Conservation (phyloP, 2,329 filamentous ascomycete species). For the Calonectria pseudoreteaudii region DNA sequence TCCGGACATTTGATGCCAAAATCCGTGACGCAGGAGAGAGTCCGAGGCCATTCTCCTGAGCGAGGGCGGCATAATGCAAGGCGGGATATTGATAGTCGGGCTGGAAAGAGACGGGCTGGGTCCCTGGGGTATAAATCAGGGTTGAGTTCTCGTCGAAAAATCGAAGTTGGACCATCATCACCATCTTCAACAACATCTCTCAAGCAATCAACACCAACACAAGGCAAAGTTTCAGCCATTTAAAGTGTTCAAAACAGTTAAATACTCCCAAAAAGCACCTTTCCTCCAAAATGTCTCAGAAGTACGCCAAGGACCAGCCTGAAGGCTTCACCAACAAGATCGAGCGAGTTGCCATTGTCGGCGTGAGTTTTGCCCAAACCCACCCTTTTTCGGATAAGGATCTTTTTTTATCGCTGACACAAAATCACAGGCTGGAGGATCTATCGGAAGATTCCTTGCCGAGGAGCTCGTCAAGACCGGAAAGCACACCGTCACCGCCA, state of each 20-base stretch:
- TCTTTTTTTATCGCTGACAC: slow-evolving; percentile 14
- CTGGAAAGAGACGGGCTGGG: background rate
- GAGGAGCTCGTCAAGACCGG: slow-evolving; percentile 57
- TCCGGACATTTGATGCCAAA: slow-evolving; percentile 17
- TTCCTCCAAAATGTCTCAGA: slow-evolving; percentile 33
- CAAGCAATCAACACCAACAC: background rate
- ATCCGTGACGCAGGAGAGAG: slow-evolving; percentile 18
- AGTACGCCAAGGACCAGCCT: slow-evolving; percentile 51
- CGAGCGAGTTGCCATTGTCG: slow-evolving; percentile 59
- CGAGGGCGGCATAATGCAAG: background rate
- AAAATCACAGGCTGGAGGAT: slow-evolving; percentile 56
- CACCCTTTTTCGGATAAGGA: accelerated
- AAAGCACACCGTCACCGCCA: slow-evolving; percentile 63
- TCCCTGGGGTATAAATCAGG: background rate
- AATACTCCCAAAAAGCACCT: background rate
- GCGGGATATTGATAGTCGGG: background rate
- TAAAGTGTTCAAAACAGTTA: background rate
- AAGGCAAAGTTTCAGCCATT: background rate
- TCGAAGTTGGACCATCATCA: background rate
- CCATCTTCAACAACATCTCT: background rate
- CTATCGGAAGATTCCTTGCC: slow-evolving; percentile 53
- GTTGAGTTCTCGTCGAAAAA: background rate
- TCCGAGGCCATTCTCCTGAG: background rate
- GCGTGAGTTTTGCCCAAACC: slow-evolving; percentile 52
- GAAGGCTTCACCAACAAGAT: slow-evolving; percentile 54